phyloP scores from a whole-genome alignment of 2,329 filamentous ascomycete species.

The Cryoendolithus antarcticus region DNA sequence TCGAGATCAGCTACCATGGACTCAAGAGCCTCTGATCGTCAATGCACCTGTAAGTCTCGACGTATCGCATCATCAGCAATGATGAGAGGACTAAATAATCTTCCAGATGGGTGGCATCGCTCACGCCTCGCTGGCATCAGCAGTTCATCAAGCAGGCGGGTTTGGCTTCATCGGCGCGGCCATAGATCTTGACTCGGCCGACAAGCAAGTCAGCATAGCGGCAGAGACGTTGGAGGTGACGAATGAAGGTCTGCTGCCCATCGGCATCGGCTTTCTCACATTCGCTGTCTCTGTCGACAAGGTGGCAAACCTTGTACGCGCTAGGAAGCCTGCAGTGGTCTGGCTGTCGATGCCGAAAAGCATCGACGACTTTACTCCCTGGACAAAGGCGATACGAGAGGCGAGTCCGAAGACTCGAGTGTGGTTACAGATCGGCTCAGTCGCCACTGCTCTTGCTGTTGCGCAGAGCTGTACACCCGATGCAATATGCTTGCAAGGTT shows the following conservation, averaged over 20 bases:
- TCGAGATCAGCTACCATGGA: conserved; percentile 2
- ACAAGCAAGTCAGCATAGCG: background rate
- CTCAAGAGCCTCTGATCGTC: conserved; percentile 4
- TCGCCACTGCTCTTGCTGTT: conserved; percentile 41
- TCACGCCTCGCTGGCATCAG: conserved; percentile 37
- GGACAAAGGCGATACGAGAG: conserved; percentile 20
- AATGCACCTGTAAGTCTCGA: conserved; percentile 4
- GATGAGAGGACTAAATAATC: background rate
- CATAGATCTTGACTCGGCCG: conserved; percentile 27
- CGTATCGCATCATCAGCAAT: background rate
- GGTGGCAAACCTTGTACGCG: conserved; percentile 38
- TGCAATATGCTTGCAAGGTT: conserved; percentile 49
- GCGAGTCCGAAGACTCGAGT: conserved; percentile 33
- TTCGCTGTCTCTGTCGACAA: conserved; percentile 30
- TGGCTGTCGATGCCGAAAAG: conserved; percentile 55
- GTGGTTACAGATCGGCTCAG: conserved; percentile 51
- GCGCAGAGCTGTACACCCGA: conserved; percentile 35
- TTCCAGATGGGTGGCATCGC: conserved; percentile 4
- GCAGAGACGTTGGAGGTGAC: conserved; percentile 17
- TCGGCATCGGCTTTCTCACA: conserved; percentile 53
- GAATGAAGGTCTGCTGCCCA: conserved; percentile 27
- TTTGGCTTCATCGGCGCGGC: conserved; percentile 35
- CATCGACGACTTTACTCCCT: conserved; percentile 24
- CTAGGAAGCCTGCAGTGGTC: conserved; percentile 41
- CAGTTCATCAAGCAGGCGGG: conserved; percentile 43